Evolutionary conservation across 75 land plant species (phyloP).

Genomic region (Larix kaempferi): DNA sequence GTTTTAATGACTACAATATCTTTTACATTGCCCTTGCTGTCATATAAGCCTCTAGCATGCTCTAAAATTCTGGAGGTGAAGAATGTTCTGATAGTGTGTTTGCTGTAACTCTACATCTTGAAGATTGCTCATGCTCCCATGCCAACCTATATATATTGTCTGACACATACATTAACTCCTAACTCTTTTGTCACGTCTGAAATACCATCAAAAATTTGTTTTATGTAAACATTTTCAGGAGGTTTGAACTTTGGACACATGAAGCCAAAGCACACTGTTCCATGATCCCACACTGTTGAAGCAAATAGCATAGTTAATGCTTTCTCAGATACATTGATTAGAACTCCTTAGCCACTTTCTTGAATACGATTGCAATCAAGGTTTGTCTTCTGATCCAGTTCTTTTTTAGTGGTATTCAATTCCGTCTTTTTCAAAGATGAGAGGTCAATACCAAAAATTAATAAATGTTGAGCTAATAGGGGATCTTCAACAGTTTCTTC

Average conservation of each 20-base stretch:
- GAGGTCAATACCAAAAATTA: slow-evolving; percentile 95
- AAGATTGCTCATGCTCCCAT: slow-evolving; percentile 97
- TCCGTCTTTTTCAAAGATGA: too few relatives aligned
- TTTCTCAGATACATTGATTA: slow-evolving; percentile 94
- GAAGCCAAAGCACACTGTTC: slow-evolving; percentile 71
- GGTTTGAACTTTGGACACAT: slow-evolving; percentile 99
- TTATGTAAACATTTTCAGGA: slow-evolving; percentile 91
- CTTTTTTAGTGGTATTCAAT: too few relatives aligned
- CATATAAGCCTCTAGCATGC: slow-evolving; percentile 67
- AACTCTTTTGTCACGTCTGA: slow-evolving; percentile 62
- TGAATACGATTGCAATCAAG: too few relatives aligned
- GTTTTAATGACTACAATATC: slow-evolving; percentile 49
- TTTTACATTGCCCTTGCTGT: slow-evolving; percentile 68
- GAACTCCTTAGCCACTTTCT: slow-evolving; percentile 97
- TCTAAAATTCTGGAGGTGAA: slow-evolving; percentile 66
- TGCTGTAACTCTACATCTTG: slow-evolving; percentile 87
- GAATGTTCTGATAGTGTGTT: slow-evolving; percentile 82
- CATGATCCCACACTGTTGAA: slow-evolving; percentile 84
- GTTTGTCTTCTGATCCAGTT: too few relatives aligned
- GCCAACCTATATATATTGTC: too few relatives aligned
- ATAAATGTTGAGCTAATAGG: slow-evolving; percentile 87
- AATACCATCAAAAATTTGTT: slow-evolving; percentile 81
- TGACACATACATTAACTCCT: slow-evolving; percentile 68
- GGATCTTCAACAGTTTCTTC: slow-evolving; percentile 94
- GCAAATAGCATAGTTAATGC: slow-evolving; percentile 97